phyloP scores from a whole-genome alignment of 495 filamentous ascomycete genomes.

The Massariosphaeria phaeospora region DNA sequence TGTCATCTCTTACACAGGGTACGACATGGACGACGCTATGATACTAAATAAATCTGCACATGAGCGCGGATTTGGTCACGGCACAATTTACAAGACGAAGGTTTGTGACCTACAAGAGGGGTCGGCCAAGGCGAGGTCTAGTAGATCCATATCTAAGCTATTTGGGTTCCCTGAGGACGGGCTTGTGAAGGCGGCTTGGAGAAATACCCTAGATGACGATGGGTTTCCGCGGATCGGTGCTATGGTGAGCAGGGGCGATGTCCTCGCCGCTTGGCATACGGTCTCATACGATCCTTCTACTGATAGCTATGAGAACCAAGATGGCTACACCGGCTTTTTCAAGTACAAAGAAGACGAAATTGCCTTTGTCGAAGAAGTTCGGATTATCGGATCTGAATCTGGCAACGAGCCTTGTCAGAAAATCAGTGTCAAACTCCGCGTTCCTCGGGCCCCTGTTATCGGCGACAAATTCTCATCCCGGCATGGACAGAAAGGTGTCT shows the following conservation, averaged over 20 bases:
- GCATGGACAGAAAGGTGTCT: conserved; percentile 96
- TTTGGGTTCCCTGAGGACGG: conserved; percentile 80
- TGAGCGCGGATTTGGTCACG: conserved; percentile 94
- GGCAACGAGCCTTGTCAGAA: conserved; percentile 78
- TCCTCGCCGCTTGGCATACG: conserved; percentile 83
- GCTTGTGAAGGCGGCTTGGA: conserved; percentile 58
- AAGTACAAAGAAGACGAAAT: conserved; percentile 87
- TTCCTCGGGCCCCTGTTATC: conserved; percentile 86
- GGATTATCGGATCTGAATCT: conserved; percentile 74
- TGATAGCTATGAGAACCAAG: conserved; percentile 58
- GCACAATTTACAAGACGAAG: conserved; percentile 97
- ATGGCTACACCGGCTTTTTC: conserved; percentile 74
- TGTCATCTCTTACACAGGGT: conserved; percentile 97
- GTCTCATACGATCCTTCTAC: conserved; percentile 67
- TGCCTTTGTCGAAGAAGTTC: conserved; percentile 87
- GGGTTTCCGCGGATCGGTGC: conserved; percentile 77
- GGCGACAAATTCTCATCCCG: conserved; percentile 98
- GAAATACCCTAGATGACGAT: conserved; percentile 71
- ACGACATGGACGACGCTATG: conserved; percentile 99
- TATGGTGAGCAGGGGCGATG: conserved; percentile 69
- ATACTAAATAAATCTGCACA: conserved; percentile 97
- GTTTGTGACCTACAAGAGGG: conserved; percentile 73
- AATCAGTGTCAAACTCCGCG: conserved; percentile 84
- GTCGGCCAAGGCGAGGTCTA: conserved; percentile 53
- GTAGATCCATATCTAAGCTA: conserved; percentile 60